Base-by-base conservation (phyloP, 139 green algal species). In the Diplosphaera chodatii region DNA sequence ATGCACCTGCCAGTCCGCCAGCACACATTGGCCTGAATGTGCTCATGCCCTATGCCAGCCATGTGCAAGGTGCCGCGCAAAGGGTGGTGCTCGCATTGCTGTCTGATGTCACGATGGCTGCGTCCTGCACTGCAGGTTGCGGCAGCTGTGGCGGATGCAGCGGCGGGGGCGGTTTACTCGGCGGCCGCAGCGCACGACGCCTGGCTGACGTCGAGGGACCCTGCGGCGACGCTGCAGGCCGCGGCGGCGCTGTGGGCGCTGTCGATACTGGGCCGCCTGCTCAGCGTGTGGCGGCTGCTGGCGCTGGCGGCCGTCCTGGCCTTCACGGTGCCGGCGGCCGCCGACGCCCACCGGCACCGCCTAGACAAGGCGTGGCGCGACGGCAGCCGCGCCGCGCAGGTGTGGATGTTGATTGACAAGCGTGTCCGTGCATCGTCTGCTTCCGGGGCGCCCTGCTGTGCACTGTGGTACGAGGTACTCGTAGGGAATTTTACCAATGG, bases 311-410 rank as follows among this genome's bases (percentile, higher is more conserved):
- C 78, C 37, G 55, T 75, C 0, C 27, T 34, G 13, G 63, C 64
- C 23, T 81, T 83, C 41, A 78, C 75, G 64, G 16, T 83, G 32
- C 78, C 78, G 16, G 65, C 63, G 37, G 32, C 30, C 21, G 71
- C 67, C 34, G 3, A 64, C 20, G 37, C 40, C 15, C 23, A 83
- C 37, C 55, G 31, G 1, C 41, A 64, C 27, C 33, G 34, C 0
- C 27, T 83, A 33, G 4, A 48, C 18, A 59, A 33, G 31, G 28
- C 10, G 15, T 72, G 37, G 23, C 40, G 20, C n/a, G 37, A 31
- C 10, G 56, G 29, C 30, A 25, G 16, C 40, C 32, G 32, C 28
- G 28, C 32, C 13, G 48, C 28, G 29, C 31, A 68, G 30, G 22
- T 55, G 64, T n/a, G n/a, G n/a, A n/a, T n/a, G n/a, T n/a, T n/a